Evolutionary conservation across 2,329 filamentous ascomycete genomes (phyloP), one percentile per base, ranked within the genome.

Genomic region (Bisporella sp.): DNA sequence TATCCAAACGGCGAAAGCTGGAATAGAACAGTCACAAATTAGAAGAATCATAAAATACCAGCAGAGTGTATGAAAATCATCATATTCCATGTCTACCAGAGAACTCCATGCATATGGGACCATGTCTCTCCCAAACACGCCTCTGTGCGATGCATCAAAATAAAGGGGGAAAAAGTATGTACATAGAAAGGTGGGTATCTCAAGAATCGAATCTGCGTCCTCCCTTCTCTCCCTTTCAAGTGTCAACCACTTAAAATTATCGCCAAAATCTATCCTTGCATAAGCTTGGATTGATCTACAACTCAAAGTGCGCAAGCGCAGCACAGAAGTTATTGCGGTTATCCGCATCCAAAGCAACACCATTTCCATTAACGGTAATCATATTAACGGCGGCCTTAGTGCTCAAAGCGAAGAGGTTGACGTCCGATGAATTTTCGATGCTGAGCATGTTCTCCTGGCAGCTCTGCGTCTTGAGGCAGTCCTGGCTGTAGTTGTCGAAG

Each of bases 361-460:
- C 68, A 62, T 73, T 58, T 39, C 81, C 81, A 57, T 85, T 71
- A 13, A 84, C 64, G 1, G 77, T 82, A 53, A 90, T 70, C 84
- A 90, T 89, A 69, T 87, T 89, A 47, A 77, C 73, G 28, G 81
- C 76, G 4, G 85, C 85, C 73, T 89, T 89, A 55, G 87, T 91
- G 70, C 77, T 87, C 49, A 91, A 68, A 6, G 79, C 87, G 56
- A 79, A 87, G 37, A 91, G 66, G 57, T 81, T 72, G 39, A 89
- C 73, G 21, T 67, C 65, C 47, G 74, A 61, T 0, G 73, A 86
- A 63, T 78, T 77, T 67, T 89, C 82, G 35, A 92, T 71, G 58
- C 80, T 81, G 44, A 91, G 76, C 71, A 93, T 90, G 69, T 89
- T 85, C 51, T 83, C 75, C 69, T 92, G 88, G 72, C 88, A 93